Base-by-base conservation (phyloP, 306 rosid species). In the Cucurbita pepo region DNA sequence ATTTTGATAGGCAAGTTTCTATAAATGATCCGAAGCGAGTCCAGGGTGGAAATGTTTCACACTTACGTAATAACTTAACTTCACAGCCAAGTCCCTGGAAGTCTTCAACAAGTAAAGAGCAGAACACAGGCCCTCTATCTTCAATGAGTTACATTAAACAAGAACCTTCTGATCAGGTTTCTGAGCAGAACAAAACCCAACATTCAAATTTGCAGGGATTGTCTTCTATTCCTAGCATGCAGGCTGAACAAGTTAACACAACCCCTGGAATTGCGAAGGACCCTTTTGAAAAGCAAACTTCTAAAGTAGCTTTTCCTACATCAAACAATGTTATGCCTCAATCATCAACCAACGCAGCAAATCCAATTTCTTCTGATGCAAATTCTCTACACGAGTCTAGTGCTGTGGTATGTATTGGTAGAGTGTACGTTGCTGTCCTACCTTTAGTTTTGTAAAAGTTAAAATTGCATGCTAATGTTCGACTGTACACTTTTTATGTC, bases 1-100 rank as follows among this genome's bases (percentile, higher is more conserved):
- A 84, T 75, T 78, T 79, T 84, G 96, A 88, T 56, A 82, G 83
- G 76, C 88, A 83, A 52, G 86, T 73, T 76, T 66, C 83, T 74
- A 51, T 74, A 65, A 83, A 69, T 69, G 96, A 92, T 81, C 82
- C 88, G 55, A 84, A 88, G 86, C 82, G 89, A 81, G 73, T 78
- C 73, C 87, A 84, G n/a, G 84, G 85, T 78, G 98, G 96, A 75
- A 84, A 87, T 59, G 79, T 81, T 75, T 75, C 89, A 63, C 75
- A 83, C 74, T 74, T 78, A 58, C 75, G 79, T 71, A 85, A 78
- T 79, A 90, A 77, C 86, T 40, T 86, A 69, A 72, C 83, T 76
- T 66, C 86, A 67, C 91, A 86, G 52, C 91, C 83, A 78, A 78
- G 80, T 78, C 37, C 91, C 77, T 87, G 96, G 96, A 89, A 85